A percentile compares a stretch with the other conserved stretches of the same genome.
phyloP scores from a whole-genome alignment of 345 rosid genomes.

The Physaria fendleri region DNA sequence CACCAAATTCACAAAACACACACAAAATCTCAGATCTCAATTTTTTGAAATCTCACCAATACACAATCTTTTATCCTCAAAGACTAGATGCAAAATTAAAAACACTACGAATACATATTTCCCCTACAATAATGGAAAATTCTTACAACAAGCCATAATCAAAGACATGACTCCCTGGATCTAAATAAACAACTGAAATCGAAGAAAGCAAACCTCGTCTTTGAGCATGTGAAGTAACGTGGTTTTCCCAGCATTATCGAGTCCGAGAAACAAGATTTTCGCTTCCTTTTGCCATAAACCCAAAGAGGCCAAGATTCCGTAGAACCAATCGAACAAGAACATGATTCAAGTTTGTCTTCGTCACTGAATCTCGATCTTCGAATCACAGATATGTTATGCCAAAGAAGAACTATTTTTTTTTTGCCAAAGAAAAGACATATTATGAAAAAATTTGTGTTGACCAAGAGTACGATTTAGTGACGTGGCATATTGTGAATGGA shows the following conservation, averaged over 20 bases:
- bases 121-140: too few species aligned
- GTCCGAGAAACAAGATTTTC: slow-evolving; percentile 81
- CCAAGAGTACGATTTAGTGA: too few species aligned
- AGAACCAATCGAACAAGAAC: slow-evolving; percentile 80
- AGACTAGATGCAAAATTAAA: not conserved
- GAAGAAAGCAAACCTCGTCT: slow-evolving; percentile 56
- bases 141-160: not conserved
- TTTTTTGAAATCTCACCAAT: too few species aligned
- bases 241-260: slow-evolving; percentile 82
- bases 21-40: not conserved
- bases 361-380: not conserved
- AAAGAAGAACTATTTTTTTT: too few species aligned
- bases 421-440: too few species aligned
- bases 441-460: too few species aligned
- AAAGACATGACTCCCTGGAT: not conserved
- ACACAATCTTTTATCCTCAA: not conserved
- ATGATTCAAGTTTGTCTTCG: slow-evolving; percentile 26
- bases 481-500: slow-evolving; percentile 22
- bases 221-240: slow-evolving; percentile 83
- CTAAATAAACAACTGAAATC: not conserved
- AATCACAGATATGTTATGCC: not conserved
- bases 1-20: slow-evolving; percentile 4
- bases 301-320: slow-evolving; percentile 63
- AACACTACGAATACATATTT: too few species aligned
- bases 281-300: slow-evolving; percentile 82